Conservation (phyloP, 2,329 filamentous ascomycete species). For the Epichloe coenophiala region DNA sequence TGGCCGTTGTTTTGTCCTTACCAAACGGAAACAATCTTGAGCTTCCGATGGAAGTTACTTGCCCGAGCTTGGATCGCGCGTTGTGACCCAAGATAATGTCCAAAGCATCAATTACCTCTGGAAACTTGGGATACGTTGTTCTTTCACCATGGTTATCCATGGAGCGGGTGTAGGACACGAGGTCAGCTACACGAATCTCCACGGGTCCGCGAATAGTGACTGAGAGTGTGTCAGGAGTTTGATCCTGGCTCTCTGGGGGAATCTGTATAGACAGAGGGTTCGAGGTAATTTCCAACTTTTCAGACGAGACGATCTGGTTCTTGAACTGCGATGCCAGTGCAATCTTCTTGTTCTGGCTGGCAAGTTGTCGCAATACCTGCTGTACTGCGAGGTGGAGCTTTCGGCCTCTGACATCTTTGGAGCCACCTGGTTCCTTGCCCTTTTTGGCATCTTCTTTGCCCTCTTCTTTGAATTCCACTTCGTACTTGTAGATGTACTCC, state of each 20-base stretch:
- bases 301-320: constrained; percentile 28
- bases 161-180: constrained; percentile 32
- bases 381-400: constrained; percentile 31
- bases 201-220: constrained; percentile 29
- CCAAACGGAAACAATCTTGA: constrained; percentile 35
- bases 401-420: constrained; percentile 24
- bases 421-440: constrained; percentile 6
- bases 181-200: constrained; percentile 23
- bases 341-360: constrained; percentile 14
- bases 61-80: constrained; percentile 21
- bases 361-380: constrained; percentile 23
- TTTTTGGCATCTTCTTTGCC: constrained; percentile 22
- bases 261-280: constrained; percentile 23
- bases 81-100: constrained; percentile 36
- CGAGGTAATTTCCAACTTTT: constrained; percentile 21
- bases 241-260: constrained; percentile 16
- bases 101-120: constrained; percentile 35
- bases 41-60: constrained; percentile 28
- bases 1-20: constrained; percentile 11
- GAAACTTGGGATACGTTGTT: constrained; percentile 32
- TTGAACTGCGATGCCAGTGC: constrained; percentile 37
- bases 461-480: constrained; percentile 27
- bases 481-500: constrained; percentile 30
- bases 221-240: constrained; percentile 20
- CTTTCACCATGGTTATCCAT: constrained; percentile 25